These are phyloP conservation scores for Chenopodium quinoa DNA, from an alignment of 148 eudicot species.

Conservation along the genomic window DNA sequence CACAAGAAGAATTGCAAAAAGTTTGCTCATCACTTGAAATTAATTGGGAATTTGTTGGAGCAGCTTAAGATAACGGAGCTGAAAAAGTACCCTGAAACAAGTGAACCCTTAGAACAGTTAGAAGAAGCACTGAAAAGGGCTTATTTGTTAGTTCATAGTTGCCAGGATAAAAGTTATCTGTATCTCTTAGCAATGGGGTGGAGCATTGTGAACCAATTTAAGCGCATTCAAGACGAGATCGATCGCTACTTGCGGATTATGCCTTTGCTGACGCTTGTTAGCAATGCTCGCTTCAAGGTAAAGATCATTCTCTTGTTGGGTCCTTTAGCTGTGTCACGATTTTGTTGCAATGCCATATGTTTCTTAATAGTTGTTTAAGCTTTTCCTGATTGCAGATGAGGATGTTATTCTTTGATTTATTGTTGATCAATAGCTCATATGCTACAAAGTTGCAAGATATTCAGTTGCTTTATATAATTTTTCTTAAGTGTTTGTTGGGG, in stretches of 20 bases:
- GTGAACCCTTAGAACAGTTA: slow-evolving; percentile 42
- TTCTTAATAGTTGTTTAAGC: background rate
- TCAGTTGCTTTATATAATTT: background rate
- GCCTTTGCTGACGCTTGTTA: slow-evolving; percentile 39
- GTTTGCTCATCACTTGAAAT: slow-evolving; percentile 39
- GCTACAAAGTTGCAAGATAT: background rate
- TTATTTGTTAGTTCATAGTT: slow-evolving; percentile 33
- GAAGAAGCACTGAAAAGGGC: slow-evolving; percentile 46
- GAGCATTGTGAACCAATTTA: slow-evolving; percentile 46
- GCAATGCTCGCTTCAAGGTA: slow-evolving; percentile 35
- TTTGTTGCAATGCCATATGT: background rate
- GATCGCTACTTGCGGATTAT: slow-evolving; percentile 41
- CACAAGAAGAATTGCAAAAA: slow-evolving; percentile 44
- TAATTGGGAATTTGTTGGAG: slow-evolving; percentile 47
- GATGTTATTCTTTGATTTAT: background rate
- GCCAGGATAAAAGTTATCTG: slow-evolving; percentile 37
- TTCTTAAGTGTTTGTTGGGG: background rate
- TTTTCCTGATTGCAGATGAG: background rate
- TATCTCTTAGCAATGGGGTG: slow-evolving; percentile 50
- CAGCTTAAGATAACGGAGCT: slow-evolving; percentile 38
- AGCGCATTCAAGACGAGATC: slow-evolving; percentile 40
- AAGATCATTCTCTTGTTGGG: background rate
- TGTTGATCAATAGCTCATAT: background rate
- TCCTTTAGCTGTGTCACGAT: no score
- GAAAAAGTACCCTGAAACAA: slow-evolving; percentile 38